phyloP scores from a whole-genome alignment of 495 filamentous ascomycete species.

The Cercophora scortea region DNA sequence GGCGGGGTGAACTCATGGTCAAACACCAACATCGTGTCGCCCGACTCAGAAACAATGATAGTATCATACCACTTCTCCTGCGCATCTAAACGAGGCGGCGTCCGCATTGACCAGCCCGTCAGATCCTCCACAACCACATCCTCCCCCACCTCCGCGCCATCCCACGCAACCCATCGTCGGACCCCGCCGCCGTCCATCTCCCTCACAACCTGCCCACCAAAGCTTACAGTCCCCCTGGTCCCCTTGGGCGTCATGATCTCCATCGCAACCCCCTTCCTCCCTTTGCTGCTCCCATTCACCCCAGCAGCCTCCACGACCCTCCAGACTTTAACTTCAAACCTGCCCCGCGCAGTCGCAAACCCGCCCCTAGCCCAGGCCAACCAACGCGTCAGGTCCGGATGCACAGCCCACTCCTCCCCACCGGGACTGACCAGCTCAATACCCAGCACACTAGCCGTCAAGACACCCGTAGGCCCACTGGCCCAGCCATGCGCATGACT shows the following conservation, averaged over 20 bases:
- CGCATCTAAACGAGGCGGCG: neutral
- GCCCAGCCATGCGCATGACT: conserved; percentile 57
- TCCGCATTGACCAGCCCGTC: no score
- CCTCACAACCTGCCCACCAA: neutral
- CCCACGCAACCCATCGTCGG: neutral
- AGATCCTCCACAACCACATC: conserved; percentile 7
- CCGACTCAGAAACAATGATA: neutral
- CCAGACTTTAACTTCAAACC: conserved; percentile 35
- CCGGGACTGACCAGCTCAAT: conserved; percentile 40
- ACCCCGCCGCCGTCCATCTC: neutral
- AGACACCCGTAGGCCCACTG: conserved; percentile 47
- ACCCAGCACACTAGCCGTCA: conserved; percentile 44
- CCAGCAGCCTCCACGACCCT: conserved; percentile 12
- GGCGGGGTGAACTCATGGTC: conserved; percentile 21
- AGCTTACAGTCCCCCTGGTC: conserved; percentile 27
- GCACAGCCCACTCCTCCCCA: conserved; percentile 44
- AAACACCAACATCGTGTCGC: neutral
- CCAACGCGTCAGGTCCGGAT: conserved; percentile 43
- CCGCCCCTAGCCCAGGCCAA: conserved; percentile 46
- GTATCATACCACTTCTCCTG: neutral
- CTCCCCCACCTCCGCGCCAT: neutral
- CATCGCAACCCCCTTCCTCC: conserved; percentile 24
- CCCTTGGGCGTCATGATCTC: conserved; percentile 23
- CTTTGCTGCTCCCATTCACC: neutral
- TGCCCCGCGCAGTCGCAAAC: conserved; percentile 46